Evolutionary conservation across 345 rosid species (phyloP).

Genomic region (Noccaea bulbosa): DNA sequence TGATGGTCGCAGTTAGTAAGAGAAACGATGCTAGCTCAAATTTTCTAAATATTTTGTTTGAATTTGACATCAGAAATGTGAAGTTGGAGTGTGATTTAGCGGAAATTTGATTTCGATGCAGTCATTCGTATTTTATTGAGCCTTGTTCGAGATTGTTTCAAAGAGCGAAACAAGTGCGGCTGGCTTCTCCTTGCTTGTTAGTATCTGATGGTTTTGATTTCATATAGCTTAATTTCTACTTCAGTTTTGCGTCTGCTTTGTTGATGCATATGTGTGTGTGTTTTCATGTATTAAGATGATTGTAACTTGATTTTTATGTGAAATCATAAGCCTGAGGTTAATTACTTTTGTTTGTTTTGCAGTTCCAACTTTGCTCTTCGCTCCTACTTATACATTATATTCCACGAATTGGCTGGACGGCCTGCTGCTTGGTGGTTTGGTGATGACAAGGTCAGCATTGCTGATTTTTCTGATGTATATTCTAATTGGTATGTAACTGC

Average conservation of each 20-base stretch:
- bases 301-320: not conserved
- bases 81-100: not conserved
- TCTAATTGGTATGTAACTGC: constrained; percentile 4
- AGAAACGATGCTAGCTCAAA: constrained; percentile 4
- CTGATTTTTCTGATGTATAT: constrained; percentile 4
- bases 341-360: constrained; percentile 38
- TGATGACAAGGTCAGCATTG: constrained; percentile 75
- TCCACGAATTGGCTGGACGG: constrained; percentile 79
- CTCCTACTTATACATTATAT: constrained; percentile 77
- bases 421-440: constrained; percentile 85
- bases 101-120: not conserved
- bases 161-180: not conserved
- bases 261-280: not conserved
- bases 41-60: not conserved
- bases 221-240: not conserved
- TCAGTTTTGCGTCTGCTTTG: constrained; percentile 1
- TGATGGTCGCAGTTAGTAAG: not conserved
- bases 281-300: constrained; percentile 8
- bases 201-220: constrained; percentile 23
- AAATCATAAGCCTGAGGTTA: not conserved
- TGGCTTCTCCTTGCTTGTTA: constrained; percentile 14
- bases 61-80: constrained; percentile 23
- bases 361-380: constrained; percentile 94
- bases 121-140: not conserved
- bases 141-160: not conserved